Conservation (phyloP, 257 asterid genomes). For the Anisodus tanguticus region DNA sequence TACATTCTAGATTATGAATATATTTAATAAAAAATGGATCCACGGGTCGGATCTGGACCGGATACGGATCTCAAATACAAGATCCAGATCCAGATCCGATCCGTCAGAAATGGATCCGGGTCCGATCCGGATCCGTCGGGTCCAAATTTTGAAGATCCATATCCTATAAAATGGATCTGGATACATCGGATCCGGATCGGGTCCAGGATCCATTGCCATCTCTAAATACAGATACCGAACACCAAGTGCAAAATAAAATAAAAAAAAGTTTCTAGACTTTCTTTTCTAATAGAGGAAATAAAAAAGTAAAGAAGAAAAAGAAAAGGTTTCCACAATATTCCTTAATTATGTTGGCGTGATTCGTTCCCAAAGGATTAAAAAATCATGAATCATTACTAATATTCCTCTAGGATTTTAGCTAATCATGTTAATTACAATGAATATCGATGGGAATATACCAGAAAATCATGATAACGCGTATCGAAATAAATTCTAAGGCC, state of each 20-base stretch:
- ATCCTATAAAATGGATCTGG: too few species aligned
- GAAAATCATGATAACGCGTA: slow-evolving; percentile 1
- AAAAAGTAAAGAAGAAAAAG: not conserved
- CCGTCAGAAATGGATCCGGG: too few species aligned
- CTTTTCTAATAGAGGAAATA: not conserved
- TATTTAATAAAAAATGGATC: too few species aligned
- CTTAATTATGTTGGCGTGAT: slow-evolving; percentile 22
- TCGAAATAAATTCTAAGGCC: slow-evolving; percentile 3
- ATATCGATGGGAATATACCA: slow-evolving; percentile 17
- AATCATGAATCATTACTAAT: slow-evolving; percentile 24
- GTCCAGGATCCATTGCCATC: too few species aligned
- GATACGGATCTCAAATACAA: too few species aligned
- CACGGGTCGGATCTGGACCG: too few species aligned
- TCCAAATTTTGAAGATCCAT: too few species aligned
- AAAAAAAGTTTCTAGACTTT: not conserved
- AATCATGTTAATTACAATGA: slow-evolving; percentile 14
- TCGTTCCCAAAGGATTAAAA: not conserved
- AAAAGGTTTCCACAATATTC: not conserved
- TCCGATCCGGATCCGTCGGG: too few species aligned
- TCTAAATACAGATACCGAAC: not conserved
- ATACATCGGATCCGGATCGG: too few species aligned
- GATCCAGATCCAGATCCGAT: too few species aligned
- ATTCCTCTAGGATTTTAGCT: not conserved
- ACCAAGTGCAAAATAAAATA: too few species aligned
- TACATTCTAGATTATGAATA: too few species aligned